These are phyloP conservation scores for Mitragyna speciosa DNA, from an alignment of 257 asterid species.

Conservation along the genomic window DNA sequence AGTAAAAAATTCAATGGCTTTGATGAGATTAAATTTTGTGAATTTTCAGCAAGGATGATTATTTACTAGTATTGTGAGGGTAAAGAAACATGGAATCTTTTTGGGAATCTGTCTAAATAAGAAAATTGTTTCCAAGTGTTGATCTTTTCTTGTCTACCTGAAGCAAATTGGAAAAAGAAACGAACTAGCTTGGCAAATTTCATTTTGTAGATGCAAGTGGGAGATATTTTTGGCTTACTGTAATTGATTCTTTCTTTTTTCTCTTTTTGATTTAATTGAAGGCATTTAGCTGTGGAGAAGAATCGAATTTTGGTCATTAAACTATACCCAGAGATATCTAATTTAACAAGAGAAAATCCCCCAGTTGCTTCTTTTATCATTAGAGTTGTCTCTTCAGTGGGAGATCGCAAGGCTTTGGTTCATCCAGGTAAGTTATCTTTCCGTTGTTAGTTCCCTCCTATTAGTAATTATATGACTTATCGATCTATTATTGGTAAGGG, in stretches of 20 bases:
- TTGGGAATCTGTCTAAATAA: background rate
- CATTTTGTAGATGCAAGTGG: background rate
- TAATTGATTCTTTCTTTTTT: background rate
- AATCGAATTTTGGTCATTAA: constrained; percentile 62
- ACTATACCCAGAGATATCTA: constrained; percentile 76
- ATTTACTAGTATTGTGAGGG: background rate
- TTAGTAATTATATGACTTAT: background rate
- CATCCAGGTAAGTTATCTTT: constrained; percentile 64
- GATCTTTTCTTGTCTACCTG: background rate
- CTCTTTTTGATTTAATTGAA: constrained; percentile 28
- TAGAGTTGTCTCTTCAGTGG: constrained; percentile 66
- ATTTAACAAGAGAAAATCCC: constrained; percentile 68
- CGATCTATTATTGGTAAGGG: background rate
- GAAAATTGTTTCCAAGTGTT: background rate
- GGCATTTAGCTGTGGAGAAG: constrained; percentile 93
- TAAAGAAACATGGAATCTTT: background rate
- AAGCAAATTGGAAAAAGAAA: background rate
- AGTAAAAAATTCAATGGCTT: background rate
- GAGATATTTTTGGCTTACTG: background rate
- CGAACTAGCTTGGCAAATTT: background rate
- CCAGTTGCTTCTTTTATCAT: constrained; percentile 81
- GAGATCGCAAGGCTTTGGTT: constrained; percentile 71
- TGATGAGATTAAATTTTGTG: constrained; percentile 1
- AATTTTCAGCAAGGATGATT: constrained; percentile 6
- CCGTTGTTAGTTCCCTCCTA: background rate